Conservation (phyloP, 2,329 filamentous ascomycete species). For the Trichophyton mentagrophytes region DNA sequence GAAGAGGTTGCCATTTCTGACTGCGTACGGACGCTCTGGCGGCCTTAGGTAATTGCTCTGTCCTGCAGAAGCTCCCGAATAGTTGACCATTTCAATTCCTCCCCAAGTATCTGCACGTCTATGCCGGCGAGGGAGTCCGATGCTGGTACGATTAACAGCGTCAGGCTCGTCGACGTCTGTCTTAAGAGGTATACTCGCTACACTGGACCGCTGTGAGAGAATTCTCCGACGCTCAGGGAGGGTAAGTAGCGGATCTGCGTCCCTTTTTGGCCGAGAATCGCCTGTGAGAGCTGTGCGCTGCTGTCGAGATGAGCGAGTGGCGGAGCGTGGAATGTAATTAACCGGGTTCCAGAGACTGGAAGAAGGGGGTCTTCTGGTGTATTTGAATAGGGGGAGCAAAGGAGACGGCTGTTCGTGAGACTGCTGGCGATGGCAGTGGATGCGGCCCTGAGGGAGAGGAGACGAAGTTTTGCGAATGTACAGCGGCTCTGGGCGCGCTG, state of each 20-base stretch:
- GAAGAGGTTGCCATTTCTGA: conserved; percentile 1
- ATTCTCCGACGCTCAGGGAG: conserved; percentile 46
- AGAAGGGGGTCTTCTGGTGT: conserved; percentile 26
- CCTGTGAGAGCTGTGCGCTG: conserved; percentile 22
- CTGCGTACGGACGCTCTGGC: conserved; percentile 14
- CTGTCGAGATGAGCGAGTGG: conserved; percentile 30
- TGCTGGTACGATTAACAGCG: conserved; percentile 37
- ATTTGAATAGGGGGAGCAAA: neutral
- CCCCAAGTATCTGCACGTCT: conserved; percentile 23
- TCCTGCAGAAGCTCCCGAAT: conserved; percentile 16
- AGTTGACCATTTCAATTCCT: conserved; percentile 14
- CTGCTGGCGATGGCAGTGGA: neutral
- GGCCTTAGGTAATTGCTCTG: conserved; percentile 19
- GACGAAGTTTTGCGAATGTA: conserved; percentile 1
- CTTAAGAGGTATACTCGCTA: conserved; percentile 37
- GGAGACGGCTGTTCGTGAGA: conserved; percentile 3
- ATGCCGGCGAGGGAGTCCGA: conserved; percentile 37
- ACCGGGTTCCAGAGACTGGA: conserved; percentile 49
- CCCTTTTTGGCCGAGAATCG: conserved; percentile 17
- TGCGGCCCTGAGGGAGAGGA: neutral
- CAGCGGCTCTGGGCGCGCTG: conserved; percentile 8
- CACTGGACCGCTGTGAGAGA: conserved; percentile 34
- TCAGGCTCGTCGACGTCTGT: conserved; percentile 35
- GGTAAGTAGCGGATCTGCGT: conserved; percentile 44
- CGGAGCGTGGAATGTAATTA: conserved; percentile 46